Evolutionary conservation across 345 rosid genomes (phyloP), one percentile per base, ranked within the genome.

Genomic region (Aethionema arabicum): DNA sequence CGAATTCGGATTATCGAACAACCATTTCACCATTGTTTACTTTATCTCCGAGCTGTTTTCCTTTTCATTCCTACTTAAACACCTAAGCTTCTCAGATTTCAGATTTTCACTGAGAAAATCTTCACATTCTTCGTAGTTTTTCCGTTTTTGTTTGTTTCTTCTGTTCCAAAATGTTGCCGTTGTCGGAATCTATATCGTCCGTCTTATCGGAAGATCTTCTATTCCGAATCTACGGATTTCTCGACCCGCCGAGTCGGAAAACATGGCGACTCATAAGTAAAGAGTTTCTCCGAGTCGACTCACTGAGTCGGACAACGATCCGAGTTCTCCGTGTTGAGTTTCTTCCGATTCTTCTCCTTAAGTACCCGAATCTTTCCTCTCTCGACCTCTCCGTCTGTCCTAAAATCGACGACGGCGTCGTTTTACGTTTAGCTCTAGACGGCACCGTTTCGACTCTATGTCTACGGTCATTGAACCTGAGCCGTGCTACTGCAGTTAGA

Each of bases 341-440:
- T 76, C 69, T 90, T 62, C 70, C 48, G 0, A 8, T 29, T 33
- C 84, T 92, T 32, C 86, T 87, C 56, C 52, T 39, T 13, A 82
- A 75, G 36, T 80, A 71, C 75, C 63, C 81, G 3, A 72, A 74
- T 50, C 62, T 89, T 33, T 66, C 77, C 15, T 56, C 73, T 37
- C 77, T 92, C 37, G 98, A 92, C 79, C 86, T 92, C 72, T 87
- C 98, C 29, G 82, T 76, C 14, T 89, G 98, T 63, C 86, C 98
- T 0, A 82, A 76, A 32, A 75, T 92, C 30, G 80, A 87, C 63
- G 95, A 89, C 67, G 79, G 69, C 21, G 80, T 74, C 43, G 74
- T 89, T 52, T 15, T 78, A 38, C 42, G 74, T 70, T 52, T 89
- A 2, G 64, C 83, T 54, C 39, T 68, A 8, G 63, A 72, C 46